Evolutionary conservation across 768 basidiomycete genomes (phyloP).

Genomic region (Neoboletus subvelutipes): DNA sequence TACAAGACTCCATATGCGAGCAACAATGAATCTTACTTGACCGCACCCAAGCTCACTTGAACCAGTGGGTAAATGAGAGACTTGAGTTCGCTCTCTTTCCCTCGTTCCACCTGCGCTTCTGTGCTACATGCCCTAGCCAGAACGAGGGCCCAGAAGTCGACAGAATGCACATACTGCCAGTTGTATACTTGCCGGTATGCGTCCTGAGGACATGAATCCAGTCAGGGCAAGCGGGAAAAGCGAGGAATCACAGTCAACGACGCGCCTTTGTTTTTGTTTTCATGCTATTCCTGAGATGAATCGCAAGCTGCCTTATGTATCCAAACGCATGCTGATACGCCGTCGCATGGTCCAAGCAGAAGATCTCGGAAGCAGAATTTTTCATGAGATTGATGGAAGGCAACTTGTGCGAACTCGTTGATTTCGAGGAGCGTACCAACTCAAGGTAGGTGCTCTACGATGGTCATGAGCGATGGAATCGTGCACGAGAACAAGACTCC

Average conservation of each 20-base stretch:
- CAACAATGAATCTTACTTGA: slow-evolving; percentile 59
- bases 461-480: neutral
- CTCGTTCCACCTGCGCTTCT: slow-evolving; percentile 49
- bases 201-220: slow-evolving; percentile 49
- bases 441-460: slow-evolving; percentile 82
- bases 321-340: slow-evolving; percentile 95
- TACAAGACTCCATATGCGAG: neutral
- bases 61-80: slow-evolving; percentile 94
- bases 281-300: slow-evolving; percentile 89
- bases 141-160: slow-evolving; percentile 96
- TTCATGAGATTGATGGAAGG: slow-evolving; percentile 97
- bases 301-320: slow-evolving; percentile 92
- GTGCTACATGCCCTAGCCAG: slow-evolving; percentile 77
- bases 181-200: slow-evolving; percentile 95
- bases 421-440: slow-evolving; percentile 79
- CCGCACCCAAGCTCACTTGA: slow-evolving; percentile 89
- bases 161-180: slow-evolving; percentile 95
- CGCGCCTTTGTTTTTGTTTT: slow-evolving; percentile 80
- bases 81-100: slow-evolving; percentile 73
- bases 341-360: slow-evolving; percentile 67
- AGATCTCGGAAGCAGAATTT: slow-evolving; percentile 93
- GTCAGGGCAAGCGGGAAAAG: slow-evolving; percentile 7
- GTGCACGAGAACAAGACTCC: neutral
- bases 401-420: slow-evolving; percentile 82
- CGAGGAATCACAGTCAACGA: neutral